Evolutionary conservation across 805 yeast genomes (phyloP), one percentile per base, ranked within the genome.

Genomic region (Candida pseudofarinosa): DNA sequence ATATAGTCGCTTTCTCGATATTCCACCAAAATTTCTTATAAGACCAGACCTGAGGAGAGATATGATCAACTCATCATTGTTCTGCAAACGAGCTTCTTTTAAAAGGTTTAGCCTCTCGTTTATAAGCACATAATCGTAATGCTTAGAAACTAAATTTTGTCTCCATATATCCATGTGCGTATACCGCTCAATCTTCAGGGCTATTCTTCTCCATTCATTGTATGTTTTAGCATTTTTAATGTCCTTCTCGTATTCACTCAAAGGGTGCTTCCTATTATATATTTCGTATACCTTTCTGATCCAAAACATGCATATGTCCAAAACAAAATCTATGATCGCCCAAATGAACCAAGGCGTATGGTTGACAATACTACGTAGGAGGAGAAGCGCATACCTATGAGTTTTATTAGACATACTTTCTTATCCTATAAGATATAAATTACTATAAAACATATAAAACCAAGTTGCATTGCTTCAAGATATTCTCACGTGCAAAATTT

Each of bases 21-120:
- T 88, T 0, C 96, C 95, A 4, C 96, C 98, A 67, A 91, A 86
- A 58, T 93, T 93, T 33, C 99, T 67, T 30, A 93, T 67, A 55
- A 89, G 75, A 0, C 97, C 96, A 0, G 95, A 84, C 33, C 96
- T 67, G 37, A 91, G 73, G 32, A 84, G 66, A 16, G 85, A 80
- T 65, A 85, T 74, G 15, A 89, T 67, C 28, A 71, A 64, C 16
- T 71, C 72, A 1, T 80, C 67, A 58, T 89, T 88, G 12, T 73
- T 73, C 5, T 70, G 68, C 19, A 71, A 66, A 38, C 93, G 60
- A 1, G 95, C 89, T 16, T 74, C 74, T 37, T 75, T 67, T 37
- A 93, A 61, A 19, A 74, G 71, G 40, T 80, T 76, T 48, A 84
- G 70, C 43, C 97, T 73, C 43, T 85, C 89, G 33, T 86, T 77